Conservation (phyloP, 805 yeast species). For the Pichia manshurica region DNA sequence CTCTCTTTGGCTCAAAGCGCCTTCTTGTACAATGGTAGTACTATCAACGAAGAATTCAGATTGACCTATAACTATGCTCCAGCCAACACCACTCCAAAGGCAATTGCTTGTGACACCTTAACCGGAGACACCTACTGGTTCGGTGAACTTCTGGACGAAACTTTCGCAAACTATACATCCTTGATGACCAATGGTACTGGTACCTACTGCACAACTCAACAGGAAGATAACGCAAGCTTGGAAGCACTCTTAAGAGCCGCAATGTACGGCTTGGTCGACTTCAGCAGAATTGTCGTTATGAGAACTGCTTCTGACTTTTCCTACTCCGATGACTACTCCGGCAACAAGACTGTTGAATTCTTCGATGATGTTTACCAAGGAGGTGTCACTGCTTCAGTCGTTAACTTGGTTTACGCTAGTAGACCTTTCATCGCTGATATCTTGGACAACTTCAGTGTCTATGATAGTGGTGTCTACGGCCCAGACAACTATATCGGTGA, state of each 20-base stretch:
- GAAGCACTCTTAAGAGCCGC: constrained; percentile 54
- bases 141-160: constrained; percentile 46
- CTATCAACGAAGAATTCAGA: constrained; percentile 40
- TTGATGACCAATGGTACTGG: constrained; percentile 56
- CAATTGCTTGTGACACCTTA: constrained; percentile 50
- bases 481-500: constrained; percentile 59
- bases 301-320: constrained; percentile 61
- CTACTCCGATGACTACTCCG: constrained; percentile 27
- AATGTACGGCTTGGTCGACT: constrained; percentile 50
- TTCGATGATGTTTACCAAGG: constrained; percentile 47
- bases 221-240: constrained; percentile 62
- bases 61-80: constrained; percentile 43
- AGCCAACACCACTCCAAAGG: constrained; percentile 43
- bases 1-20: constrained; percentile 44
- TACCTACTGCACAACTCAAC: constrained; percentile 55
- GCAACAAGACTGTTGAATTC: constrained; percentile 43
- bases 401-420: constrained; percentile 50
- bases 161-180: constrained; percentile 42
- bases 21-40: constrained; percentile 40
- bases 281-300: constrained; percentile 50
- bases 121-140: constrained; percentile 58
- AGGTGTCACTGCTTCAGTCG: constrained; percentile 43
- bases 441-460: constrained; percentile 41
- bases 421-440: constrained; percentile 50
- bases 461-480: constrained; percentile 30